A percentile compares a stretch with the other conserved stretches of the same genome.
phyloP scores from a whole-genome alignment of 148 eudicot species.

The Agrostemma githago region DNA sequence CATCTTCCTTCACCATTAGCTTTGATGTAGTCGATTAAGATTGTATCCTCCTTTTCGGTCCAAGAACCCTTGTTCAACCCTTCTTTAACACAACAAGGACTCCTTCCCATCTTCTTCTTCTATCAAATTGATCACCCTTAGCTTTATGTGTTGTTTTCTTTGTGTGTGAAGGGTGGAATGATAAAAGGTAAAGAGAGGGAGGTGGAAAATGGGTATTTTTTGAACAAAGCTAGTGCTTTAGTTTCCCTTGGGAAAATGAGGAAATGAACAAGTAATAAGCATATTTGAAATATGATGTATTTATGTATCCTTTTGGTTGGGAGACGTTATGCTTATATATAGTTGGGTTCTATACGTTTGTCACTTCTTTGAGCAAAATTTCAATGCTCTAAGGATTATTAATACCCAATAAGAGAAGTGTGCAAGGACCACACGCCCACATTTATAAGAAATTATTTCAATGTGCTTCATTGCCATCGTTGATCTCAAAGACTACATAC shows the following conservation, averaged over 20 bases:
- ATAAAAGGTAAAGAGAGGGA: background rate
- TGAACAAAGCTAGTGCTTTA: background rate
- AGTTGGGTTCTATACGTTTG: slow-evolving; percentile 24
- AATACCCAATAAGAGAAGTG: slow-evolving; percentile 16
- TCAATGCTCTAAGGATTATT: slow-evolving; percentile 15
- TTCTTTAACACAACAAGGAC: slow-evolving; percentile 37
- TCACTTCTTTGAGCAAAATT: slow-evolving; percentile 22
- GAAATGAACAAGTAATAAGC: slow-evolving; percentile 5
- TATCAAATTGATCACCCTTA: background rate
- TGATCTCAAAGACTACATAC: too few relatives aligned
- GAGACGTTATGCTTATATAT: slow-evolving; percentile 20
- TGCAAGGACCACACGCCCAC: slow-evolving; percentile 22
- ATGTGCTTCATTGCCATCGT: background rate
- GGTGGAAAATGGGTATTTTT: background rate
- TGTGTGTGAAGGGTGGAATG: background rate
- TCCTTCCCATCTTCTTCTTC: slow-evolving; percentile 46
- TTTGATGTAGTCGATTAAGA: slow-evolving; percentile 30
- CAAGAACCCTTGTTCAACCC: slow-evolving; percentile 42
- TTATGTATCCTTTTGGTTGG: background rate
- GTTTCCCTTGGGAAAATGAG: slow-evolving; percentile 3
- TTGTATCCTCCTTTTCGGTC: slow-evolving; percentile 37
- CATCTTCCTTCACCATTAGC: slow-evolving; percentile 43
- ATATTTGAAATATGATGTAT: background rate
- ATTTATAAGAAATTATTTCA: slow-evolving; percentile 12
- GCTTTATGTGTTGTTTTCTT: background rate